Base-by-base conservation (phyloP, 106 monocot species). In the Acorus gramineus region DNA sequence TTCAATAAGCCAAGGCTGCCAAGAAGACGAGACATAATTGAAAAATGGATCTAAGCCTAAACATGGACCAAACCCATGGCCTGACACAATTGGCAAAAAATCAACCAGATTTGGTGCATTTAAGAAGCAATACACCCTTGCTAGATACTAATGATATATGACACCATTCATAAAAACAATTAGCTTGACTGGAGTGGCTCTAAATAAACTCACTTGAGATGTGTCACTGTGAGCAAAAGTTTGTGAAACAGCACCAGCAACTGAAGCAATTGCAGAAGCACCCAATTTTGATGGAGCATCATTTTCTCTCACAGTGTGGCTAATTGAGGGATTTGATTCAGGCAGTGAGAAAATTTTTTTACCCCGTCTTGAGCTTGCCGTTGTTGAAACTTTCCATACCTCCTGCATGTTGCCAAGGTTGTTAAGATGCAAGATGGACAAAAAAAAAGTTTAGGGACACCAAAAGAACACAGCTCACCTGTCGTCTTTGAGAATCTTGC, bases 321-420 rank as follows among this genome's bases (percentile, higher is more conserved):
- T 73, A 52, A 53, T 80, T 56, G 79, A 78, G 11, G 71, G 58
- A 65, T 54, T 60, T 70, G 70, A 67, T 53, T 96, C 92, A 63
- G 77, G 6, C 12, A 49, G 77, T 53, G 78, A 50, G 44, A 69
- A 51, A 66, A 52, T 81, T 84, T 98, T 98, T 72, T 75, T 81
- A 52, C 74, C 75, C 50, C 92, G 69, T 72, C 77, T 85, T 73
- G 87, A 67, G 43, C 96, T 80, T 73, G 85, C 78, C 67, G 83
- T 98, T 52, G 98, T 98, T 57, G 98, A 98, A 71, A 98, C 92
- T 78, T 88, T 98, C 92, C 91, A 98, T 56, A 98, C 83, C 71
- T 98, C 88, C 98, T 98, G 56, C 45, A 70, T 47, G 56, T 70
- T 64, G 13, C 5, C 12, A 14, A 57, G n/a, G 12, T 7, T 11